Evolutionary conservation across 345 rosid genomes (phyloP), one percentile per base, ranked within the genome.

Genomic region (Salix udensis): DNA sequence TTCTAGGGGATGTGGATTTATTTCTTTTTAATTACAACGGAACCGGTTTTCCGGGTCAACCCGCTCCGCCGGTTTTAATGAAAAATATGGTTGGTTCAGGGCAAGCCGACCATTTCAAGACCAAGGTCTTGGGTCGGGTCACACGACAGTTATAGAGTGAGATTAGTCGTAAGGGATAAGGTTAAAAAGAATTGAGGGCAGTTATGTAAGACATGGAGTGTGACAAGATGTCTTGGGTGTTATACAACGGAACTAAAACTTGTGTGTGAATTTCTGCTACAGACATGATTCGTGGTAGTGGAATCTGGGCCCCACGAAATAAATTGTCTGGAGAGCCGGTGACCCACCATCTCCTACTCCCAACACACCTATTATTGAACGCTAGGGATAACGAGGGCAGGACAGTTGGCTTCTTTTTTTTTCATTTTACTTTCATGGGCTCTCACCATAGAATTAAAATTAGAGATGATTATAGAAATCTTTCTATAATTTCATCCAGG

Each of bases 341-440:
- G 58, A 52, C 81, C 87, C 84, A 80, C 82, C 86, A 76, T 69
- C 83, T 69, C 44, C 70, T 37, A 30, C 83, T 70, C 79, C 81
- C 70, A 75, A 71, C 82, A 83, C 74, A 53, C 80, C 60, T 70
- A 77, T 82, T 82, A 83, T 70, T 83, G 75, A 81, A 76, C 78
- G 83, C 74, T 48, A 76, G 34, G 67, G 72, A 81, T 40, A 76
- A 60, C 66, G 50, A 67, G 55, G 55, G 73, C 11, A 1, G 42
- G 19, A 68, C 9, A 40, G 5, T 65, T 67, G 30, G 21, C 42
- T 36, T 11, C 44, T 9, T 11, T 10, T 10, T 0, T 9, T 40
- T 40, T 40, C 2, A 40, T 66, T 10, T 2, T 37, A 65, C 21
- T 68, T 44, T 68, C 28, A 36, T 48, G 78, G 52, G 62, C 34